phyloP scores from a whole-genome alignment of 2,329 filamentous ascomycete genomes.

The Boeremia exigua region DNA sequence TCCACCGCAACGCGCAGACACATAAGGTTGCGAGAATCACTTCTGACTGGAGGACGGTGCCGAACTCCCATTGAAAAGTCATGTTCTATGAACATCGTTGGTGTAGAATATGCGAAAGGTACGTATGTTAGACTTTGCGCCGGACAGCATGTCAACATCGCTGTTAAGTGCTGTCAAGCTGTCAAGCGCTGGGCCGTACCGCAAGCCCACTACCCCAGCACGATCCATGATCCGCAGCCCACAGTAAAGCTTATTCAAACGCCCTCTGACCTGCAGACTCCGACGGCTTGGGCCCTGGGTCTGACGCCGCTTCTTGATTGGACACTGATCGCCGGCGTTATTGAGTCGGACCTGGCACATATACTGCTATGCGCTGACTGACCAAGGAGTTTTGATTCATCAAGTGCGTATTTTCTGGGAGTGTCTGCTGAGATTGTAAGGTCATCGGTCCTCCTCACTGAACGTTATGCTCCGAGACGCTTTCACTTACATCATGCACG shows the following conservation, averaged over 20 bases:
- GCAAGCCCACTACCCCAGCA: neutral
- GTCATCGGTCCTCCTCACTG: neutral
- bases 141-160: neutral
- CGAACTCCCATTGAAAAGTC: neutral
- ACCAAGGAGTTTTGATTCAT: too few relatives aligned
- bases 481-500: slow-evolving; percentile 5
- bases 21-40: too few relatives aligned
- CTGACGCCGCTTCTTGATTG: neutral
- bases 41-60: neutral
- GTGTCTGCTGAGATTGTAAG: neutral
- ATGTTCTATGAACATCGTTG: neutral
- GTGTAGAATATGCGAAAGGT: neutral
- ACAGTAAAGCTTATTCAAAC: slow-evolving; percentile 1
- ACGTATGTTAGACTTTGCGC: neutral
- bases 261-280: neutral
- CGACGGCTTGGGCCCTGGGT: neutral
- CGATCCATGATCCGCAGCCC: neutral
- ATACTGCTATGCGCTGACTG: neutral
- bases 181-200: neutral
- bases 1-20: too few relatives aligned
- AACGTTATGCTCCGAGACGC: neutral
- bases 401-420: too few relatives aligned
- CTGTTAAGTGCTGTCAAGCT: neutral
- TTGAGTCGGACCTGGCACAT: neutral
- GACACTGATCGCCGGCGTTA: neutral